phyloP scores from a whole-genome alignment of 2,329 filamentous ascomycete genomes.

The Colletotrichum salicis region DNA sequence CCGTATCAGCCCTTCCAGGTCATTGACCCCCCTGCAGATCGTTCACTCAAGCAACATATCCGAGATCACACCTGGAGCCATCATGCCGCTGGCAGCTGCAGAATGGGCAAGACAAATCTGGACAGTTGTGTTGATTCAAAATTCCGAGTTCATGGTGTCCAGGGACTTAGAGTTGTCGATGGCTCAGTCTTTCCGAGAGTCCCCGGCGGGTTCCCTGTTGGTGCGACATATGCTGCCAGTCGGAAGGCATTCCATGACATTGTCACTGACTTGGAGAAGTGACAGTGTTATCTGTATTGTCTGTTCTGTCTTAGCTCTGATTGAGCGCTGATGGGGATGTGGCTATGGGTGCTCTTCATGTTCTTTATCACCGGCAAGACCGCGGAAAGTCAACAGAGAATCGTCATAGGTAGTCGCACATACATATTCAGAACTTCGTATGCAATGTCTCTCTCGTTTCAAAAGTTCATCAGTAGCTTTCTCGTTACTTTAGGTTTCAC shows the following conservation, averaged over 20 bases:
- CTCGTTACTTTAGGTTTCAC: too few relatives aligned
- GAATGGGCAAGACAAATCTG: conserved; percentile 61
- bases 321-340: background rate
- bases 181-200: conserved; percentile 65
- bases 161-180: conserved; percentile 71
- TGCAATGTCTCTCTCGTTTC: too few relatives aligned
- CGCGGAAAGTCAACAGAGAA: too few relatives aligned
- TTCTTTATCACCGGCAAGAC: too few relatives aligned
- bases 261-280: conserved; percentile 24
- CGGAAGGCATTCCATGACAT: conserved; percentile 73
- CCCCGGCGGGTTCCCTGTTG: conserved; percentile 57
- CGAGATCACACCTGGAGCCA: conserved; percentile 60
- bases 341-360: too few relatives aligned
- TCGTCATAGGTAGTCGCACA: too few relatives aligned
- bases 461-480: too few relatives aligned
- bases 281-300: too few relatives aligned
- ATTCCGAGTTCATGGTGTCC: conserved; percentile 66
- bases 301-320: background rate
- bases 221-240: conserved; percentile 66
- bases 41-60: too few relatives aligned
- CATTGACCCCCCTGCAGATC: too few relatives aligned
- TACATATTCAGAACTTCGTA: too few relatives aligned
- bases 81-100: conserved; percentile 65
- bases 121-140: conserved; percentile 69
- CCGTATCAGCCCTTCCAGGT: too few relatives aligned